Base-by-base conservation (phyloP, 805 yeast genomes). In the Torulaspora quercuum region DNA sequence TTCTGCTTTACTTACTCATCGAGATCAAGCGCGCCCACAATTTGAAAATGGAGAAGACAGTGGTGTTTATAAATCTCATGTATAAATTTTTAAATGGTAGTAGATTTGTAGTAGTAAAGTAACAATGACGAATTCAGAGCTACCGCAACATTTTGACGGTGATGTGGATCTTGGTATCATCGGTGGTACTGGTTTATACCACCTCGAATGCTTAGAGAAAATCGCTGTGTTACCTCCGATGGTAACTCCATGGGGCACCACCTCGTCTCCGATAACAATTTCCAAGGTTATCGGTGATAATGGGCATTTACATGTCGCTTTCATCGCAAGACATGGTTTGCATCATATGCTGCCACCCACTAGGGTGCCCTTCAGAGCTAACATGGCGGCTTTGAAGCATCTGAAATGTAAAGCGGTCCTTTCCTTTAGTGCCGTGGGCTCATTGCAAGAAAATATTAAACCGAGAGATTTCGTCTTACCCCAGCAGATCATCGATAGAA, bases 391-490 rank as follows among this genome's bases (percentile, higher is more conserved):
- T 9, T 74, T 92, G 59, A 92, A 92, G 67, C 74, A 72, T 37
- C 56, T 92, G 19, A 95, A 95, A 30, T 95, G 86, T 49, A 80
- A 78, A 58, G 89, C 87, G 11, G 82, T 92, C 45, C 67, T 92
- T 39, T 95, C 97, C 12, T 92, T 92, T 60, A 78, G 89, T 39
- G 97, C 98, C 3, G 98, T 92, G 17, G 99, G 99, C 1, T 89
- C 97, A 2, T 73, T 92, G 52, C 95, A 82, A 59, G 82, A 74
- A 46, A 86, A 86, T 46, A 87, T 92, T 63, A 77, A 75, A 48
- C 98, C 99, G 23, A 77, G 97, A 49, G 97, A 92, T 64, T 92
- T 92, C 57, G 96, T 90, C n/a, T 66, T 92, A 33, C 97, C 98
- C 21, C 88, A 83, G 49, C 99, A 92, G 70, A 74, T 92, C 54